Evolutionary conservation across 169 alveolate genomes (phyloP).

Genomic region (Eimeria acervulina): DNA sequence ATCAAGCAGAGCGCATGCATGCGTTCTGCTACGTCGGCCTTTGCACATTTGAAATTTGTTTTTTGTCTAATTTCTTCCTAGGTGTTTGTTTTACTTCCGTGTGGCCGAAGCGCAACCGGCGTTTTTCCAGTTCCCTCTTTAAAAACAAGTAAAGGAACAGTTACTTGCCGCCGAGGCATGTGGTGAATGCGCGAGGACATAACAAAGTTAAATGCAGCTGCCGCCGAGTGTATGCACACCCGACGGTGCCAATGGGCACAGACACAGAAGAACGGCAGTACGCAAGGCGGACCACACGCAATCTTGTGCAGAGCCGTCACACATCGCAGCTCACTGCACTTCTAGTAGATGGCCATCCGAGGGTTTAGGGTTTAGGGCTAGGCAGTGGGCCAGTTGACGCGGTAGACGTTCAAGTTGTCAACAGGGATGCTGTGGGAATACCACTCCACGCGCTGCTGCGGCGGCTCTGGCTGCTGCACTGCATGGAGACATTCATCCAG

Average conservation of each 20-base stretch:
- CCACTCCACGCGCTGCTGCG: conserved; percentile 68
- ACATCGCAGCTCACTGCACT: not conserved
- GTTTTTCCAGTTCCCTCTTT: not conserved
- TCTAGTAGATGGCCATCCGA: not conserved
- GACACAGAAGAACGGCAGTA: not conserved
- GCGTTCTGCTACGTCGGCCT: not conserved
- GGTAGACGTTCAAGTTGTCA: conserved; percentile 81
- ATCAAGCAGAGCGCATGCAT: not conserved
- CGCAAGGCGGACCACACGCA: not conserved
- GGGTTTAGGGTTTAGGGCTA: conserved; percentile 28
- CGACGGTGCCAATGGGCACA: not conserved
- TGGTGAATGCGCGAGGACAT: not conserved
- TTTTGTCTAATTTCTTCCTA: not conserved
- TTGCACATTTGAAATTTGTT: not conserved
- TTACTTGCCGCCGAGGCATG: not conserved
- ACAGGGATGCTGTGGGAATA: conserved; percentile 81
- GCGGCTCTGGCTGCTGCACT: conserved; percentile 53
- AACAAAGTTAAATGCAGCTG: not conserved
- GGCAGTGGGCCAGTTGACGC: conserved; percentile 83
- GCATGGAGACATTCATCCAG: conserved; percentile 41
- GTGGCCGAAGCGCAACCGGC: not conserved
- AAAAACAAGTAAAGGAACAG: not conserved
- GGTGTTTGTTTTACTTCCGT: not conserved
- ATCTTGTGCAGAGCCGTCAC: not conserved
- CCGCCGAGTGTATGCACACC: not conserved